Evolutionary conservation across 2,329 filamentous ascomycete species (phyloP), one percentile per base, ranked within the genome.

Genomic region (Ophiostoma populinum): DNA sequence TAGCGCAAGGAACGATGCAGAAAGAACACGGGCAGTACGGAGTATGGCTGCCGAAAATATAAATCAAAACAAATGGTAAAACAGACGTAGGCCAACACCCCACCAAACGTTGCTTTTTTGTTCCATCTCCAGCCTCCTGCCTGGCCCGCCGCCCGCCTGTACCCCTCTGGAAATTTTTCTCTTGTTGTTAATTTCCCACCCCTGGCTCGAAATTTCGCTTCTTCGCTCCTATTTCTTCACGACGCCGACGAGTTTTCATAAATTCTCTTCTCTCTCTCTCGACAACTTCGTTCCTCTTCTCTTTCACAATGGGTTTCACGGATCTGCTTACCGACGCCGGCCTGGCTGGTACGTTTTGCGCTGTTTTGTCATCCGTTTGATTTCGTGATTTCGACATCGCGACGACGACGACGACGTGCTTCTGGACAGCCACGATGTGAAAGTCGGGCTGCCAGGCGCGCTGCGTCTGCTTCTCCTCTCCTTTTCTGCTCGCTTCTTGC

Each of bases 281-380:
- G 24, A 24, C 24, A 25, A 16, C 16, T 32, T 9, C 24, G 24
- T 18, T 37, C 20, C 19, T 38, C n/a, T 27, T 21, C 20, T 22
- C 38, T 31, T 16, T 31, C 38, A 41, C 29, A 33, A 50, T 50
- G 47, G 47, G 47, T 41, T 50, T 50, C 47, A 38, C 47, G 41
- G 43, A 49, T 45, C 41, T 52, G 35, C 41, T 46, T 35, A 45
- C 47, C 42, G 46, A 48, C 40, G 43, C 45, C 35, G 47, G 47
- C 42, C 37, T 50, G 34, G 31, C 46, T 38, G 38, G 46, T 48
- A 45, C 38, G 46, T 47, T 37, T 21, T 38, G 35, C 24, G 16
- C 24, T 30, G 31, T 26, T 31, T 38, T 38, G 35, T 24, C 29
- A 32, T 20, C 22, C 34, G 34, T 17, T 32, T 37, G 22, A 16